These are phyloP conservation scores for Adiantum capillusveneris DNA, from an alignment of 75 land plant species.

Conservation along the genomic window DNA sequence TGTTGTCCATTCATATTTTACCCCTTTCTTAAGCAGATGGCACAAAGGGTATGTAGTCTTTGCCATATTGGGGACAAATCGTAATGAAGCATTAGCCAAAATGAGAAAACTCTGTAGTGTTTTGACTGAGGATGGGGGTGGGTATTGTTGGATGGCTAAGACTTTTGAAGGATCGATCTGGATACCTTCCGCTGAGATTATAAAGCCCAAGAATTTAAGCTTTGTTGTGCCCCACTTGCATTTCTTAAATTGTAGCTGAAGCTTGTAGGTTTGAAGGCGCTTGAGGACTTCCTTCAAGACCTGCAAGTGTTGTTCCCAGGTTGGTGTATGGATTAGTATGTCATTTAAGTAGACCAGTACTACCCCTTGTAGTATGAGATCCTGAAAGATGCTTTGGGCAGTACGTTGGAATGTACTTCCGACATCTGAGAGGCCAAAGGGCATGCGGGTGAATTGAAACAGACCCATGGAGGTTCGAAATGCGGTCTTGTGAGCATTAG, in stretches of 20 bases:
- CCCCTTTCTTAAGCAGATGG: no score
- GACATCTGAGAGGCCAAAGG: conserved; percentile 6
- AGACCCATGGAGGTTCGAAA: conserved; percentile 4
- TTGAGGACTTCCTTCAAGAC: not conserved
- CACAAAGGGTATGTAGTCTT: no score
- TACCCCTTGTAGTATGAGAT: conserved; percentile 3
- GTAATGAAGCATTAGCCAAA: not conserved
- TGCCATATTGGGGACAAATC: not conserved
- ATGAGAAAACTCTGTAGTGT: not conserved
- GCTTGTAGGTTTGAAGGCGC: not conserved
- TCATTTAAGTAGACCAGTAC: conserved; percentile 11
- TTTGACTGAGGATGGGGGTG: not conserved
- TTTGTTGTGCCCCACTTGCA: not conserved
- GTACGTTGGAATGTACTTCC: conserved; percentile 4
- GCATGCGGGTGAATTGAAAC: conserved; percentile 4
- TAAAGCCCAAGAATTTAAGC: not conserved
- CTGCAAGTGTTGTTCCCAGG: conserved; percentile 3
- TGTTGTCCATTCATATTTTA: no score
- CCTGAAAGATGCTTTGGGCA: not conserved
- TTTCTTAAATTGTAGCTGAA: not conserved
- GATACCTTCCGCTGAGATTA: not conserved
- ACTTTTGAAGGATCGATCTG: not conserved
- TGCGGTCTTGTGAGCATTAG: conserved; percentile 13
- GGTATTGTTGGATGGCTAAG: not conserved
- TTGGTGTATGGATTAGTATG: conserved; percentile 4